Base-by-base conservation (phyloP, 2,329 filamentous ascomycete genomes). In the Paracoccidioides lutzii region DNA sequence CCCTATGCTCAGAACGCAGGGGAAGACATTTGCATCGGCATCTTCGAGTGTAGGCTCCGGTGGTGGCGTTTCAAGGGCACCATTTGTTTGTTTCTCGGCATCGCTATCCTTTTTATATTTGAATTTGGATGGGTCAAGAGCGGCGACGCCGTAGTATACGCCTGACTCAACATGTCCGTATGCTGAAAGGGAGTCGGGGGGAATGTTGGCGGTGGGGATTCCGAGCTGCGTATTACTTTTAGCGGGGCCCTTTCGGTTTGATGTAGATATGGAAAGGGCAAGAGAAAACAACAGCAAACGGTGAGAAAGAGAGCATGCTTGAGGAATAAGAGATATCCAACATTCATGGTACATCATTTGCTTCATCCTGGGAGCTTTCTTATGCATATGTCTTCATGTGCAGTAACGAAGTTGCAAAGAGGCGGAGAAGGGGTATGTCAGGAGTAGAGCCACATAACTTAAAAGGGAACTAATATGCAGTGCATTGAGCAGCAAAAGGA, bases 181-280 rank as follows among this genome's bases (percentile, higher is more conserved):
- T 8, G 67, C 85, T 64, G 83, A 83, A 46, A 97, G 82, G 33
- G 80, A 80, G 12, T 78, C 76, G 58, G 84, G 73, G 7, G 83
- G 83, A 65, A 86, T 85, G 76, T 97, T 98, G 68, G 93, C 93
- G 1, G 93, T 97, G 2, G 93, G 93, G 69, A 97, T 96, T 63
- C 91, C 91, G 67, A 97, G 87, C 84, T 94, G 60, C 28, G 51
- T 40, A 12, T 28, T 50, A 49, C 50, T 40, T 50, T 41, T 43
- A 33, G 54, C 12, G 52, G 51, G 22, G 37, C n/a, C 5, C 33
- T 44, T 44, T 44, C 4, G 6, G 15, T 44, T 4, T 43, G 3
- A 14, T 44, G 14, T 22, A 22, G 22, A 22, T 22, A 22, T 2
- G 22, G 22, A 22, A 22, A 22, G 22, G 22, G 22, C 22, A 22